A percentile compares a stretch with the other conserved stretches of the same genome.
Conservation (phyloP, 257 asterid species). For the Salvia splendens region DNA sequence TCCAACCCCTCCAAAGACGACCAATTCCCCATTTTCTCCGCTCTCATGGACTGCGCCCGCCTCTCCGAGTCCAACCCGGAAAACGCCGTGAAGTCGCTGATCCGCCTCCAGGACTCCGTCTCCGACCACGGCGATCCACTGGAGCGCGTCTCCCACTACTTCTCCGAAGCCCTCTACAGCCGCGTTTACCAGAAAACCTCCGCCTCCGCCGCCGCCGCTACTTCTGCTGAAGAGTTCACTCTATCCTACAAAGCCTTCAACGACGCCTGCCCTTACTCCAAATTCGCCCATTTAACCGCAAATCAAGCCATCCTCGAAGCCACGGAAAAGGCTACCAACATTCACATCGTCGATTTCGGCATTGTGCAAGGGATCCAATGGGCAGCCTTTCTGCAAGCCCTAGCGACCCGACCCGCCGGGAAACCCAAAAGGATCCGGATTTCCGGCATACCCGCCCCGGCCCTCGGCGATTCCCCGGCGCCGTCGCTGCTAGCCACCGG, state of each 20-base stretch:
- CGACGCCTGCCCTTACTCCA: conserved; percentile 94
- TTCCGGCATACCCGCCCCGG: conserved; percentile 88
- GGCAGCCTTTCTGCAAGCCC: conserved; percentile 96
- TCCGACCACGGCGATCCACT: conserved; percentile 68
- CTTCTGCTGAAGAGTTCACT: conserved; percentile 78
- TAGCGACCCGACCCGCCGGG: conserved; percentile 85
- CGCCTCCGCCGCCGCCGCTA: conserved; percentile 22
- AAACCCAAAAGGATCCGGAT: conserved; percentile 73
- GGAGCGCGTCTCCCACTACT: conserved; percentile 76
- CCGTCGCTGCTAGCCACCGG: conserved; percentile 79
- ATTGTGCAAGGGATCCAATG: conserved; percentile 93
- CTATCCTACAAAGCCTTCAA: conserved; percentile 70
- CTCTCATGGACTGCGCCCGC: conserved; percentile 66
- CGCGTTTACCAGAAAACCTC: conserved; percentile 38
- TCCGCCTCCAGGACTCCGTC: conserved; percentile 58
- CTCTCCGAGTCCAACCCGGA: conserved; percentile 68
- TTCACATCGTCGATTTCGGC: conserved; percentile 92
- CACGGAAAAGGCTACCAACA: conserved; percentile 57
- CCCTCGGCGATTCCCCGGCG: conserved; percentile 61
- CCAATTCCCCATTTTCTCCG: conserved; percentile 51
- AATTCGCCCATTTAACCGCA: conserved; percentile 87
- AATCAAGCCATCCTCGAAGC: conserved; percentile 94
- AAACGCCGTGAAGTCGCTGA: conserved; percentile 55
- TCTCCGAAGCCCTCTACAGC: conserved; percentile 69
- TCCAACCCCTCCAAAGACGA: conserved; percentile 33